Percentiles rank a stretch among this genome's conserved stretches.
phyloP scores from a whole-genome alignment of 805 yeast genomes.

The Kazachstania bromeliacearum region DNA sequence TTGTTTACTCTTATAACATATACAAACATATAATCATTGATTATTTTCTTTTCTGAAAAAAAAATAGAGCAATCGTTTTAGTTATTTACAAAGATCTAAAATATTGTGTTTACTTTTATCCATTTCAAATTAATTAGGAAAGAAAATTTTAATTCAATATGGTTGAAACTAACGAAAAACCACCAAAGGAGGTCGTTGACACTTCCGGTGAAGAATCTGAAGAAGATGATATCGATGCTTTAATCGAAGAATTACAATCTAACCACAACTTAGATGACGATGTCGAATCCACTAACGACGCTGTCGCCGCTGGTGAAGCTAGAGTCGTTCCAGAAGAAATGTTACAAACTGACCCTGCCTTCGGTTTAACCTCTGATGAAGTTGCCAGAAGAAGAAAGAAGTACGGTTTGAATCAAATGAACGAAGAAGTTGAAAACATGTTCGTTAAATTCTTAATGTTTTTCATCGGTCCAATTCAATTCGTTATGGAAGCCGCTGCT shows the following conservation, averaged over 20 bases:
- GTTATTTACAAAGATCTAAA: neutral
- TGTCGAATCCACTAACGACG: slow-evolving; percentile 38
- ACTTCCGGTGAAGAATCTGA: slow-evolving; percentile 40
- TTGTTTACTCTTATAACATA: neutral
- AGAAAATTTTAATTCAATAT: neutral
- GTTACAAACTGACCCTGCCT: slow-evolving; percentile 68
- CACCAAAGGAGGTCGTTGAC: slow-evolving; percentile 8
- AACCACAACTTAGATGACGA: slow-evolving; percentile 42
- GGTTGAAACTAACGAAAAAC: slow-evolving; percentile 8
- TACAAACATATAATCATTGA: neutral
- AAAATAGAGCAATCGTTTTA: no score
- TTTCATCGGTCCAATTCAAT: slow-evolving; percentile 92
- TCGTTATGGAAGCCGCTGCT: slow-evolving; percentile 97
- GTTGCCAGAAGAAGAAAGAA: slow-evolving; percentile 78
- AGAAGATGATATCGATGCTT: slow-evolving; percentile 62
- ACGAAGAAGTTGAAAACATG: slow-evolving; percentile 77
- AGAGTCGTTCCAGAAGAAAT: slow-evolving; percentile 81
- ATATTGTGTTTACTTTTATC: neutral
- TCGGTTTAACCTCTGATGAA: slow-evolving; percentile 72
- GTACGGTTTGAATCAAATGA: slow-evolving; percentile 84
- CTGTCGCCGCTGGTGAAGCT: slow-evolving; percentile 46
- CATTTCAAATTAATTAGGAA: neutral
- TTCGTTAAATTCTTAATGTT: slow-evolving; percentile 72
- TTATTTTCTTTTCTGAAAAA: neutral
- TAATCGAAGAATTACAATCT: slow-evolving; percentile 67